Evolutionary conservation across 257 asterid genomes (phyloP).

Genomic region (Cynanchum wilfordii): DNA sequence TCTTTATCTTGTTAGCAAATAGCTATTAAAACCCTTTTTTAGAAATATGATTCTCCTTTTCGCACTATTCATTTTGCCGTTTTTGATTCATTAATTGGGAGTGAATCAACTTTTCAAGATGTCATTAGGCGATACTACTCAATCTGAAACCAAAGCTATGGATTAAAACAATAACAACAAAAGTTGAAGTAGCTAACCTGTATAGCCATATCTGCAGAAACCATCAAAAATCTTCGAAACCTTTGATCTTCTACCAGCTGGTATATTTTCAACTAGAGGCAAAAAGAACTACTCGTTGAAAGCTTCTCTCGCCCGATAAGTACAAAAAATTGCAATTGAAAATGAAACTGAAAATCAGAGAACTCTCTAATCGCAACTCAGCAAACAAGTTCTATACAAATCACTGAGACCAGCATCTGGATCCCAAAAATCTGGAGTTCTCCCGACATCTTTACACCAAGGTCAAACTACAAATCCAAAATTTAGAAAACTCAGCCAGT

Average conservation of each 20-base stretch:
- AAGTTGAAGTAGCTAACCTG: slow-evolving; percentile 32
- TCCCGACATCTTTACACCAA: not conserved
- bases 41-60: not conserved
- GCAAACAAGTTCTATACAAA: slow-evolving; percentile 11
- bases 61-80: not conserved
- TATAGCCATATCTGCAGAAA: slow-evolving; percentile 36
- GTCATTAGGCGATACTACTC: not conserved
- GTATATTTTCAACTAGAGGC: not conserved
- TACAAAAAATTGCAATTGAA: not conserved
- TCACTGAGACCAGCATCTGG: slow-evolving; percentile 11
- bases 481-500: not conserved
- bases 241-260: slow-evolving; percentile 10
- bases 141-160: not conserved
- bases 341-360: not conserved
- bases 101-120: not conserved
- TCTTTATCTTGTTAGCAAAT: not conserved
- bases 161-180: not conserved
- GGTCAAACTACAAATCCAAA: not conserved
- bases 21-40: not conserved
- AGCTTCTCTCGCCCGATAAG: slow-evolving; percentile 5
- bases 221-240: slow-evolving; percentile 25
- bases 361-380: not conserved
- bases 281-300: not conserved
- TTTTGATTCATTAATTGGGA: not conserved
- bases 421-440: slow-evolving; percentile 1